Conservation (phyloP, 768 basidiomycete genomes). For the Pleurotus giganteus region DNA sequence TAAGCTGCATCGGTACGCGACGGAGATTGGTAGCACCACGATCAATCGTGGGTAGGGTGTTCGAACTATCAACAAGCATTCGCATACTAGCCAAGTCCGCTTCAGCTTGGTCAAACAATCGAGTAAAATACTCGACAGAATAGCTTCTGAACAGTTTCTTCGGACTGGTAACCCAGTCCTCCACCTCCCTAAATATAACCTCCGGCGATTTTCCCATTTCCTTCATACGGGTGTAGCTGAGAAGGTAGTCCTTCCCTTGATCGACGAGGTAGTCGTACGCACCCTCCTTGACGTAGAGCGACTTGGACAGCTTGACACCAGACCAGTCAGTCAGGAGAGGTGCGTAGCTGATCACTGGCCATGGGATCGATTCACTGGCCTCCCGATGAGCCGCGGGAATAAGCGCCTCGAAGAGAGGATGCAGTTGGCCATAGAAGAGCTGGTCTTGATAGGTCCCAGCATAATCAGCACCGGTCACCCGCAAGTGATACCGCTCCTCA, state of each 20-base stretch:
- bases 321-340: conserved; percentile 29
- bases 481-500: conserved; percentile 17
- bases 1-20: too few species aligned
- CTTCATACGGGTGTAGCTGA: conserved; percentile 23
- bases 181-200: conserved; percentile 22
- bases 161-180: conserved; percentile 22
- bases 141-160: conserved; percentile 21
- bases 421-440: conserved; percentile 22
- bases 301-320: conserved; percentile 28
- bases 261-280: conserved; percentile 25
- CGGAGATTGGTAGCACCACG: too few species aligned
- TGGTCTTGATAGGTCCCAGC: conserved; percentile 24
- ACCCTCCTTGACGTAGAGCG: conserved; percentile 23
- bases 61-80: too few species aligned
- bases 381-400: not conserved
- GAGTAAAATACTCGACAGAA: conserved; percentile 19
- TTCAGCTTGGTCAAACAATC: conserved; percentile 10
- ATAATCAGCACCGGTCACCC: conserved; percentile 26
- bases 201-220: conserved; percentile 19
- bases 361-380: not conserved
- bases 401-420: not conserved
- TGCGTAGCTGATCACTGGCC: conserved; percentile 19
- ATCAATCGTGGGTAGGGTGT: too few species aligned
- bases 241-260: conserved; percentile 20
- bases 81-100: too few species aligned